Evolutionary conservation across 345 rosid genomes (phyloP), one percentile per base, ranked within the genome.

Genomic region (Orychophragmus violaceus): DNA sequence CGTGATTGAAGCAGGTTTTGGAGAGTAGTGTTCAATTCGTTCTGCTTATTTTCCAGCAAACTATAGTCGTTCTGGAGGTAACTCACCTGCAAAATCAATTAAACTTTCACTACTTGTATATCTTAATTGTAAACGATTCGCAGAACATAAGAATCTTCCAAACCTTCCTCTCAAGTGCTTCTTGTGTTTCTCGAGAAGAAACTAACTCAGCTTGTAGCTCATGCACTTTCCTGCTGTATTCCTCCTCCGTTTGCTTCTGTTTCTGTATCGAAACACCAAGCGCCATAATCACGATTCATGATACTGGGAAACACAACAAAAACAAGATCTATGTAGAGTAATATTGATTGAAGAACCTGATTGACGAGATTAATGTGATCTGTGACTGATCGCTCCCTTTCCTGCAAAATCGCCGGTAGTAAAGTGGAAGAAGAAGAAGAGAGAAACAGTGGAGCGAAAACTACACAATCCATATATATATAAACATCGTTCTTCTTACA

Each of bases 161-260:
- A 37, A 83, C 93, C 83, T 83, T 83, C 74, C 93, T 78, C 44
- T 85, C 87, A 17, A 88, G 87, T 27, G 84, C 84, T 56, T 70
- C 82, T 17, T 82, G 73, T 50, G 65, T 48, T 35, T 86, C 91
- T 54, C 56, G 76, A 27, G 84, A 82, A 49, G 85, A 79, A 41
- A 63, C 81, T 68, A 86, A 62, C 61, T 90, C 87, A 33, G 79
- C 58, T 69, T 82, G 82, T 59, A 88, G 54, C 69, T 91, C 93
- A 76, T 77, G 88, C 69, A 85, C 52, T 69, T 64, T 77, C 63
- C 80, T 68, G 50, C 74, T 76, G 62, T 68, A 78, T 58, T 86
- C 96, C 82, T 85, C 97, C 62, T 85, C 97, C 21, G 72, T 68
- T 69, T 85, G 84, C 81, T 83, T 88, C 66, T 82, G 93, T 59